Conservation (phyloP, 805 yeast species). For the Grigorovia yakushimaensis region DNA sequence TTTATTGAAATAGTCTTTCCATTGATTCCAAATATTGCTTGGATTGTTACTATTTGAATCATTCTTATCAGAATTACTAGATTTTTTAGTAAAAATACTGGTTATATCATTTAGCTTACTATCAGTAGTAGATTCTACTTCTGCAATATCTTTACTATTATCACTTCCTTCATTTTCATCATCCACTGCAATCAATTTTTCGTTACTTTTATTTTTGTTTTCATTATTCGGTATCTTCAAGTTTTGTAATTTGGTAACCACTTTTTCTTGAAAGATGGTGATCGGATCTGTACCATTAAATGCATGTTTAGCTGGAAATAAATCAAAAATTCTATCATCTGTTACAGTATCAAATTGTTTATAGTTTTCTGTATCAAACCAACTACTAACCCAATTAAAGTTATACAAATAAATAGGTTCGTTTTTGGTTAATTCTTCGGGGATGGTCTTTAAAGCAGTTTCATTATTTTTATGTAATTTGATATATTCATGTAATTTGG, state of each 20-base stretch:
- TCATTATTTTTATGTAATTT: constrained; percentile 29
- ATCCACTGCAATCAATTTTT: constrained; percentile 2
- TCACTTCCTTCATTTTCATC: not conserved
- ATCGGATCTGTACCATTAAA: constrained; percentile 23
- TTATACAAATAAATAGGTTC: constrained; percentile 36
- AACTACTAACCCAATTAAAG: constrained; percentile 36
- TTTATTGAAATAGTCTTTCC: constrained; percentile 23
- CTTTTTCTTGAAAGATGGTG: constrained; percentile 21
- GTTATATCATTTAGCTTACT: not conserved
- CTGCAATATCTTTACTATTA: not conserved
- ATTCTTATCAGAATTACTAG: constrained; percentile 1
- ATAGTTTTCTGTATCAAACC: constrained; percentile 50
- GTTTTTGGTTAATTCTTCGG: constrained; percentile 22
- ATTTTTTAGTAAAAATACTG: not conserved
- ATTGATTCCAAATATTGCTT: constrained; percentile 16
- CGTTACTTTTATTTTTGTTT: constrained; percentile 3
- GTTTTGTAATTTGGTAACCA: constrained; percentile 26
- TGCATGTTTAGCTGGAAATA: constrained; percentile 40
- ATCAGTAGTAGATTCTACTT: not conserved
- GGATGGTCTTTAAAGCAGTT: constrained; percentile 28
- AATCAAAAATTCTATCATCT: constrained; percentile 61
- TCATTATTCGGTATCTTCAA: constrained; percentile 15
- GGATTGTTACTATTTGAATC: constrained; percentile 3
- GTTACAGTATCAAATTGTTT: constrained; percentile 45
- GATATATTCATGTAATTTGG: constrained; percentile 56